Conservation (phyloP, 1,284 basidiomycete species). For the Cutaneotrichosporon daszewskae region DNA sequence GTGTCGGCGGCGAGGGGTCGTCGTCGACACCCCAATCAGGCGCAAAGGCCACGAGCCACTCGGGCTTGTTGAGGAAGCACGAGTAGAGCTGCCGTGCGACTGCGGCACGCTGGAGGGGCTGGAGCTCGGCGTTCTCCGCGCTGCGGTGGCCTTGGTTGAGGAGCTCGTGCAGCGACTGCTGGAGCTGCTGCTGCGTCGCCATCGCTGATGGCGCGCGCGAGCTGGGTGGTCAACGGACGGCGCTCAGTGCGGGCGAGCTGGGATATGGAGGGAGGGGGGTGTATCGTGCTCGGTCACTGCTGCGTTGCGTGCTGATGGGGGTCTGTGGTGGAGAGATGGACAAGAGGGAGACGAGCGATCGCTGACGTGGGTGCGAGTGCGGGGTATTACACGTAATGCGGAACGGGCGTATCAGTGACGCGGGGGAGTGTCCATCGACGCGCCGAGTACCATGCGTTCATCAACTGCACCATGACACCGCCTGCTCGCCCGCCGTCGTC, state of each 20-base stretch:
- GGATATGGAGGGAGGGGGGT: background rate
- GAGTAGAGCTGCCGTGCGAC: conserved; percentile 30
- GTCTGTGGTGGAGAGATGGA: background rate
- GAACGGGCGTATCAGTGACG: background rate
- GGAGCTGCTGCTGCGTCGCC: conserved; percentile 8
- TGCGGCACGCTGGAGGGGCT: conserved; percentile 20
- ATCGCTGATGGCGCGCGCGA: conserved; percentile 9
- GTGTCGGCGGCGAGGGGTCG: background rate
- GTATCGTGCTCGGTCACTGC: background rate
- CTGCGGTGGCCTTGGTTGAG: conserved; percentile 11
- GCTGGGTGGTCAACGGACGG: background rate
- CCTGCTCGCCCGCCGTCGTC: conserved; percentile 29
- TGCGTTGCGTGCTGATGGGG: background rate
- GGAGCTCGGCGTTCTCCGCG: conserved; percentile 15
- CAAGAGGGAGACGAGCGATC: background rate
- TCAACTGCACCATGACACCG: conserved; percentile 34
- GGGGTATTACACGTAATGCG: conserved; percentile 15
- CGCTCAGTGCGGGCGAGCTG: too few relatives aligned
- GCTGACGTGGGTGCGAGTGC: background rate
- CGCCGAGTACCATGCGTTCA: background rate
- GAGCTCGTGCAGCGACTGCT: conserved; percentile 8
- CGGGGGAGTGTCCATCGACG: background rate
- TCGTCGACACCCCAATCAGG: conserved; percentile 1
- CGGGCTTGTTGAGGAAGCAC: conserved; percentile 27
- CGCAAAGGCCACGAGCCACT: conserved; percentile 25